Conservation (phyloP, 2,329 filamentous ascomycete genomes). For the Pseudogymnoascus sp. region DNA sequence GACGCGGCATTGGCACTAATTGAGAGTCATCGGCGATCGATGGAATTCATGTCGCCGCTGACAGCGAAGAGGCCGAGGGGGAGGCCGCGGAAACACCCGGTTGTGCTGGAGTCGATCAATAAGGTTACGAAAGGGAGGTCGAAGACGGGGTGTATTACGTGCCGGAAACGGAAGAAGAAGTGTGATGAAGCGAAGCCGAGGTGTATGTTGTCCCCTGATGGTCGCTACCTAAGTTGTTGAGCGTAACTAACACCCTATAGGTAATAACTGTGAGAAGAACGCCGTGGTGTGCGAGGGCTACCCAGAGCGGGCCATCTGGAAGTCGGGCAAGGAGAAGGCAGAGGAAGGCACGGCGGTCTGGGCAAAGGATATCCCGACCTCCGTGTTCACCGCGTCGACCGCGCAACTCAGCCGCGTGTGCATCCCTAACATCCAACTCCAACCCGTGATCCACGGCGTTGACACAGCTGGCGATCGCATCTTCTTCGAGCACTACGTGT, state of each 20-base stretch:
- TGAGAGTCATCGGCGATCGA: not conserved
- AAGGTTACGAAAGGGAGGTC: slow-evolving; percentile 72
- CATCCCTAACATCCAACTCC: slow-evolving; percentile 47
- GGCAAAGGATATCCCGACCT: slow-evolving; percentile 16
- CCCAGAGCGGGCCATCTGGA: slow-evolving; percentile 79
- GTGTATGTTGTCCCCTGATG: slow-evolving; percentile 42
- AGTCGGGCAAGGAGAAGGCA: slow-evolving; percentile 66
- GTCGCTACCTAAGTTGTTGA: not conserved
- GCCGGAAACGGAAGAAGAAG: slow-evolving; percentile 63
- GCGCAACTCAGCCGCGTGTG: slow-evolving; percentile 42
- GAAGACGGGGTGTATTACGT: slow-evolving; percentile 61
- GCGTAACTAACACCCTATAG: slow-evolving; percentile 33
- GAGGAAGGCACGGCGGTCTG: slow-evolving; percentile 50
- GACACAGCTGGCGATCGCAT: slow-evolving; percentile 72
- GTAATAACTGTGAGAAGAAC: slow-evolving; percentile 87
- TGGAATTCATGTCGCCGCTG: not conserved
- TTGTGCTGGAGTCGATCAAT: slow-evolving; percentile 45
- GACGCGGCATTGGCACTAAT: not conserved
- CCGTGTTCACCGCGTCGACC: slow-evolving; percentile 28
- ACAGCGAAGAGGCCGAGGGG: slow-evolving; percentile 59
- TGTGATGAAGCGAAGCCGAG: slow-evolving; percentile 61
- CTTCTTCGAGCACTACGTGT: slow-evolving; percentile 77
- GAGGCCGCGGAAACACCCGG: slow-evolving; percentile 72
- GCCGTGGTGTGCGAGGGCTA: slow-evolving; percentile 88
- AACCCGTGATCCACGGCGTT: slow-evolving; percentile 67